Evolutionary conservation across 306 rosid species (phyloP), one percentile per base, ranked within the genome.

Genomic region (Castanospermum australe): DNA sequence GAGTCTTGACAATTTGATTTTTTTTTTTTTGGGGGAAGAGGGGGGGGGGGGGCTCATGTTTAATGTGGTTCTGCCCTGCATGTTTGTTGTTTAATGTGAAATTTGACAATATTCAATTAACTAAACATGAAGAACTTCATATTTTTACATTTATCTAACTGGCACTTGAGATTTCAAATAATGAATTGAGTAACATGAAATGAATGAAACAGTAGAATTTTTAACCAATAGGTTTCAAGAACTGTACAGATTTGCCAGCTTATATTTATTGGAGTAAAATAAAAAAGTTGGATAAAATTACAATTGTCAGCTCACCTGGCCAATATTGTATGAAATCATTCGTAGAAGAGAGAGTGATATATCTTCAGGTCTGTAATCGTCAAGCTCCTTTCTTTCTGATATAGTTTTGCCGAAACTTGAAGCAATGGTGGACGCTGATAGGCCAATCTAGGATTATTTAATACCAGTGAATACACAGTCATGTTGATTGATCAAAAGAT

Each of bases 311-410:
- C 87, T 83, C 74, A 95, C 99, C 94, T 96, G 99, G 62, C 99
- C 99, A 90, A 96, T 96, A 86, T 96, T 96, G 83, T 96, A 96
- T 12, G 99, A 96, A 84, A 96, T 96, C 99, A 96, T 96, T 62
- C 98, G 82, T 75, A 96, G 89, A 84, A 96, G 98, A 78, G 99
- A 96, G 36, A 96, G 84, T 35, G 99, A 96, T 84, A 96, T 96
- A 70, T 96, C 99, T 89, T 96, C 99, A 73, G 99, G 99, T 78
- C 96, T 91, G 91, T 96, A 96, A 78, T 93, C 94, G 36, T 84
- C 90, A 80, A 93, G 97, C 76, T 96, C 99, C 90, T 91, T 96
- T 73, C 84, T 89, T 41, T 90, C 98, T 51, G 97, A 90, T 81
- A 91, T 91, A 69, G 97, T 84, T 86, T 96, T 96, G 64, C 99